These are phyloP conservation scores for Triglochin maritima DNA, from an alignment of 106 monocot species.

Conservation along the genomic window DNA sequence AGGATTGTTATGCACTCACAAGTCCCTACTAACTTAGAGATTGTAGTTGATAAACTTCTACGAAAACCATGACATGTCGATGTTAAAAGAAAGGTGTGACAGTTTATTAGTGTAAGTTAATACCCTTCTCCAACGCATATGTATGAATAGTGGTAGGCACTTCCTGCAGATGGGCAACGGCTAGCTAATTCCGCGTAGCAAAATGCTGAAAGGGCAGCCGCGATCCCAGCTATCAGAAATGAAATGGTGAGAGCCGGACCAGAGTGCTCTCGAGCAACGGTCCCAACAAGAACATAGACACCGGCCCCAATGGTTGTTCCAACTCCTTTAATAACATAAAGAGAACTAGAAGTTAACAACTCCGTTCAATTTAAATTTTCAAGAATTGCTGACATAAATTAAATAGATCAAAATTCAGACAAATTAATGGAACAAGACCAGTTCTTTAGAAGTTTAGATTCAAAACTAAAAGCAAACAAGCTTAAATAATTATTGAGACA, in stretches of 20 bases:
- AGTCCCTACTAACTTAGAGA: background rate
- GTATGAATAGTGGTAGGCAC: slow-evolving; percentile 98
- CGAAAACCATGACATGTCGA: too few species aligned
- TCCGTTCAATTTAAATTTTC: too few species aligned
- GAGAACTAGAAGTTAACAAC: background rate
- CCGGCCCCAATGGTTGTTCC: slow-evolving; percentile 97
- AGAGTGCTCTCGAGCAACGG: slow-evolving; percentile 84
- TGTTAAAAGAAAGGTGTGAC: too few species aligned
- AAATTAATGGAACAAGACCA: background rate
- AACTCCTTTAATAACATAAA: slow-evolving; percentile 44
- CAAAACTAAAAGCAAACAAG: background rate
- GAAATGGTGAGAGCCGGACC: slow-evolving; percentile 94
- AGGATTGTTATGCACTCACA: background rate
- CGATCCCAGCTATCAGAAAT: slow-evolving; percentile 94
- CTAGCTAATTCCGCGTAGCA: slow-evolving; percentile 99
- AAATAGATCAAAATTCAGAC: background rate
- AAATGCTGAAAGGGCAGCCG: slow-evolving; percentile 92
- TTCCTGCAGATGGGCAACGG: slow-evolving; percentile 96
- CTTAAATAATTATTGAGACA: background rate
- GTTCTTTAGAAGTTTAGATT: background rate
- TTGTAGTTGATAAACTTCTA: background rate
- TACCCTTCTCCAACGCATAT: slow-evolving; percentile 99
- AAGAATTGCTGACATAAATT: background rate
- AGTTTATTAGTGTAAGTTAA: too few species aligned
- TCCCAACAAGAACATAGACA: slow-evolving; percentile 96